Evolutionary conservation across 139 green algal species (phyloP).

Genomic region (Haematococcus lacustris): DNA sequence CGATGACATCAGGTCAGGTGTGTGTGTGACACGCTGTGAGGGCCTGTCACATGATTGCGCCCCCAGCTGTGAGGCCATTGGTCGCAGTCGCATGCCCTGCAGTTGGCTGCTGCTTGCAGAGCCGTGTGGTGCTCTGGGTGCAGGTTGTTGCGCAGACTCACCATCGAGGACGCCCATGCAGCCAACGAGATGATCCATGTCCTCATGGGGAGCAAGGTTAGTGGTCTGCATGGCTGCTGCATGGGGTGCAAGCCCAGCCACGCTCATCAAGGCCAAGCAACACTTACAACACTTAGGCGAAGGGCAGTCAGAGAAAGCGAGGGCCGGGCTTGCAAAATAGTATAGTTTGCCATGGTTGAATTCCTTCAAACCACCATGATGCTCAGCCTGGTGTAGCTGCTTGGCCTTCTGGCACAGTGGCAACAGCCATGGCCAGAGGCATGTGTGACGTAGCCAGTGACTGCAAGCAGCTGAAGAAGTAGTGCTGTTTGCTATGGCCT

Average conservation of each 20-base stretch:
- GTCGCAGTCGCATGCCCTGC: no score
- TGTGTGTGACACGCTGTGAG: background rate
- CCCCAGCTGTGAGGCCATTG: background rate
- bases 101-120: background rate
- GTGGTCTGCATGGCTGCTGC: background rate
- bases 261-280: no score
- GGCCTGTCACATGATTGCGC: no score
- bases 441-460: background rate
- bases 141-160: slow-evolving; percentile 46
- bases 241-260: background rate
- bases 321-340: background rate
- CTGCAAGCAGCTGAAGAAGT: background rate
- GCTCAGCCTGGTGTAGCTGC: no score
- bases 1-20: background rate
- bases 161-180: slow-evolving; percentile 70
- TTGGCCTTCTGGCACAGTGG: no score
- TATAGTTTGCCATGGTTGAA: background rate
- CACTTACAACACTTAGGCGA: background rate
- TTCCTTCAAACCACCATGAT: background rate
- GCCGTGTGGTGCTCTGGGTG: background rate
- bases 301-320: background rate
- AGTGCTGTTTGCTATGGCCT: background rate
- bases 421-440: no score
- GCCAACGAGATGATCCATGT: slow-evolving; percentile 71
- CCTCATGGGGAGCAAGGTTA: slow-evolving; percentile 81